These are phyloP conservation scores for Zizania palustris DNA, from an alignment of 202 grass and related monocot genomes.

Conservation along the genomic window DNA sequence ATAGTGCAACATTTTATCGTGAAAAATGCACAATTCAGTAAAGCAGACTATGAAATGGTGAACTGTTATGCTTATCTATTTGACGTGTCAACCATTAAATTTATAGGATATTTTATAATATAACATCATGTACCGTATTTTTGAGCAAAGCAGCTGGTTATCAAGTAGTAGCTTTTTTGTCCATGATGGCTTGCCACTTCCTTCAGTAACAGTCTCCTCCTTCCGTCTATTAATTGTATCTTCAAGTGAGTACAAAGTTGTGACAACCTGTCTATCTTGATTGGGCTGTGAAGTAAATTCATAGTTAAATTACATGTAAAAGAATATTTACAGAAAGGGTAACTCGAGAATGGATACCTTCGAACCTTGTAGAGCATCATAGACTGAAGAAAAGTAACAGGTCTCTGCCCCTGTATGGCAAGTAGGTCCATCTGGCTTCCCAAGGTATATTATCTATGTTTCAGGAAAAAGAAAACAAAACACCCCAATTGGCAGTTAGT, in stretches of 20 bases:
- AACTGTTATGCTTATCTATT: neutral
- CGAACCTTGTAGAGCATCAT: conserved; percentile 61
- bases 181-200: conserved; percentile 76
- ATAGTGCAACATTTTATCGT: neutral
- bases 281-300: conserved; percentile 40
- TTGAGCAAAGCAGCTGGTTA: conserved; percentile 75
- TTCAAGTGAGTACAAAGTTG: conserved; percentile 84
- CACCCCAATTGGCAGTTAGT: conserved; percentile 24
- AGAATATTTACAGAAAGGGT: conserved; percentile 5
- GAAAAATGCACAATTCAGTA: neutral
- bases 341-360: conserved; percentile 55
- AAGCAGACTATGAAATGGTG: conserved; percentile 18
- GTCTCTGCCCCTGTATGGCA: conserved; percentile 92
- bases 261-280: conserved; percentile 52
- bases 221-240: conserved; percentile 76
- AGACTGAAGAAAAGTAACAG: conserved; percentile 83
- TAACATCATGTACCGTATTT: conserved; percentile 59
- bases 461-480: conserved; percentile 4
- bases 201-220: conserved; percentile 56
- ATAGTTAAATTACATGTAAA: conserved; percentile 19
- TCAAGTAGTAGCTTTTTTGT: conserved; percentile 83
- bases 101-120: neutral
- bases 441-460: conserved; percentile 93
- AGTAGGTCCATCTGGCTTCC: conserved; percentile 90
- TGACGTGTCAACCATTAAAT: neutral